Evolutionary conservation across 805 yeast species (phyloP), one percentile per base, ranked within the genome.

Genomic region (Lipomyces chichibuensis): DNA sequence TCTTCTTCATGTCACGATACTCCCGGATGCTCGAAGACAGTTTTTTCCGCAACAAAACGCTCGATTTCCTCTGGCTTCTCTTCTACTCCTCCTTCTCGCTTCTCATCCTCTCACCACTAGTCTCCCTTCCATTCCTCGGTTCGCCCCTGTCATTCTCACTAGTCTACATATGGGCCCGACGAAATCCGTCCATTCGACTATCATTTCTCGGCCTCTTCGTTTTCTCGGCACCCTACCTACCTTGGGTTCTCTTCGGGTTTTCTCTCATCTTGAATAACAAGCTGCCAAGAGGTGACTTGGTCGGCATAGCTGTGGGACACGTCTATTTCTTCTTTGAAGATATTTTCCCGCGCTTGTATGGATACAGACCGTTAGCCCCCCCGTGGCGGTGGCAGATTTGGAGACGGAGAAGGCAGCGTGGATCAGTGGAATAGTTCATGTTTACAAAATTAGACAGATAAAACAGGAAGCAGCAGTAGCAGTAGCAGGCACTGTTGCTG

Each of bases 151-250:
- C 78, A 6, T 69, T 73, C 43, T 73, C 78, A 6, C 67, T 85
- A 55, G 72, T 81, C 8, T 85, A 83, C 69, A 75, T 85, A 35
- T 81, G 85, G 82, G 79, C 86, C 2, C 77, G 85, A 35, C 79
- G 81, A 23, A 79, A 81, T 65, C 84, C 85, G 2, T 79, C 79
- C 46, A 76, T 77, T 17, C 76, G 77, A 46, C 70, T 84, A 23
- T 72, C 79, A 4, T 67, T 84, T 37, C 71, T 84, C 66, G 83
- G 85, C 6, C 59, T 85, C 4, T 69, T 80, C 57, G 76, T 72
- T n/a, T 74, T 84, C 53, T 74, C 77, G 29, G 81, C 84, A 1
- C 78, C 81, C 35, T 83, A 84, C 70, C 65, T 81, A 27, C 86
- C 86, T 1, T 79, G 82, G 77, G 75, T 80, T 35, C 67, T 78